Evolutionary conservation across 768 basidiomycete genomes (phyloP).

Genomic region (Amanita molliuscula): DNA sequence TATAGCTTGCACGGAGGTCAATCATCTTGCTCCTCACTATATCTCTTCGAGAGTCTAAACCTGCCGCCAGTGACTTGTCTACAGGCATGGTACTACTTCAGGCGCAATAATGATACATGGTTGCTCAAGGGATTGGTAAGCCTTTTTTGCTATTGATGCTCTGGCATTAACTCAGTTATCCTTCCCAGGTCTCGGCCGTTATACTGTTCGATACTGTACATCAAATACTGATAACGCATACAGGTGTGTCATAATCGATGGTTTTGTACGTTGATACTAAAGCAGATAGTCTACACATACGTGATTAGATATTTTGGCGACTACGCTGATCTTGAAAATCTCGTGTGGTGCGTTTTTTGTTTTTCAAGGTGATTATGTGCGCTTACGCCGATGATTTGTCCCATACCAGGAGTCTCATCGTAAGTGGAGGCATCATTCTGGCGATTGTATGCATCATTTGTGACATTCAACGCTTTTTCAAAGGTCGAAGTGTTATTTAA

Average conservation of each 20-base stretch:
- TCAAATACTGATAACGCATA: constrained; percentile 43
- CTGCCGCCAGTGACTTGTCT: constrained; percentile 33
- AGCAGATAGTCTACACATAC: constrained; percentile 34
- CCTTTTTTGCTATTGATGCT: background rate
- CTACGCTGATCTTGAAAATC: constrained; percentile 13
- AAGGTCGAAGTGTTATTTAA: constrained; percentile 44
- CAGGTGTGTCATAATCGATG: constrained; percentile 19
- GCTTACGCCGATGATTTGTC: background rate
- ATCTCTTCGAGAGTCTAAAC: background rate
- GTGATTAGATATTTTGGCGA: constrained; percentile 30
- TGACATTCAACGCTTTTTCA: background rate
- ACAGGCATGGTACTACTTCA: constrained; percentile 47
- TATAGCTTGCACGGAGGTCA: constrained; percentile 41
- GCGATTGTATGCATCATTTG: background rate
- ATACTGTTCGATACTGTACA: constrained; percentile 42
- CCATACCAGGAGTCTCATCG: constrained; percentile 24
- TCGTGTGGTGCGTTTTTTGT: constrained; percentile 36
- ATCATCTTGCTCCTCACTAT: constrained; percentile 2
- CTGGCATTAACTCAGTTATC: background rate
- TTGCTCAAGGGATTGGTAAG: constrained; percentile 34
- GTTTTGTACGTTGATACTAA: background rate
- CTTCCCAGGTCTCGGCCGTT: constrained; percentile 33
- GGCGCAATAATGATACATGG: constrained; percentile 40
- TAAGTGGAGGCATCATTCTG: constrained; percentile 10
- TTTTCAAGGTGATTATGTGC: background rate